A percentile compares a stretch with the other conserved stretches of the same genome.
Conservation (phyloP, 2,329 filamentous ascomycete genomes). For the Fusarium sp. region DNA sequence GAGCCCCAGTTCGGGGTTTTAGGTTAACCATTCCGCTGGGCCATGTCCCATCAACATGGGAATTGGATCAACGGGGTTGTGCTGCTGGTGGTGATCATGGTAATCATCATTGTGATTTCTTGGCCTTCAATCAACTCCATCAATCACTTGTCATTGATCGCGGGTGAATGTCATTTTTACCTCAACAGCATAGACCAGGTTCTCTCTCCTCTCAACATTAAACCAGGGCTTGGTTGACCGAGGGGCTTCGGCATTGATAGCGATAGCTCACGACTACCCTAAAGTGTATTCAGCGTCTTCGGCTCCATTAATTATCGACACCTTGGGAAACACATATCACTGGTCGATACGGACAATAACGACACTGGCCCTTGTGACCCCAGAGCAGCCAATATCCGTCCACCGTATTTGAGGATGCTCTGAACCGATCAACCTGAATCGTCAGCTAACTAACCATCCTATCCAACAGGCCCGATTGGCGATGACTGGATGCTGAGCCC, state of each 20-base stretch:
- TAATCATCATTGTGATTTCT: not conserved
- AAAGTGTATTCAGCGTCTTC: not conserved
- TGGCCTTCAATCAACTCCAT: not conserved
- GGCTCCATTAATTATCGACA: too few species aligned
- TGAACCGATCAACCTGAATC: not conserved
- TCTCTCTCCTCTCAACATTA: too few species aligned
- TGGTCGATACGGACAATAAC: too few species aligned
- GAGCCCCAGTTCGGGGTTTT: not conserved
- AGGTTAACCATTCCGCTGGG: constrained; percentile 6
- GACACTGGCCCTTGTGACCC: too few species aligned
- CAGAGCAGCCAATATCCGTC: too few species aligned
- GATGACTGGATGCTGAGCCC: constrained; percentile 31
- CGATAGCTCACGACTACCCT: constrained; percentile 1
- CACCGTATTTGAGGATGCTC: not conserved
- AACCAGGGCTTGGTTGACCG: not conserved
- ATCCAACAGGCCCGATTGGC: constrained; percentile 33
- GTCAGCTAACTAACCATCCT: not conserved
- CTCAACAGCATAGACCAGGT: not conserved
- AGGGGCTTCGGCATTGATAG: not conserved
- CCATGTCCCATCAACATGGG: not conserved
- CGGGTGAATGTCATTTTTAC: not conserved
- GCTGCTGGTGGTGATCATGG: constrained; percentile 12
- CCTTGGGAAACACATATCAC: too few species aligned
- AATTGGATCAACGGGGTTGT: constrained; percentile 1
- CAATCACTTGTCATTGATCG: not conserved